Evolutionary conservation across 441 rosid genomes (phyloP).

Genomic region (Viola pubescens): DNA sequence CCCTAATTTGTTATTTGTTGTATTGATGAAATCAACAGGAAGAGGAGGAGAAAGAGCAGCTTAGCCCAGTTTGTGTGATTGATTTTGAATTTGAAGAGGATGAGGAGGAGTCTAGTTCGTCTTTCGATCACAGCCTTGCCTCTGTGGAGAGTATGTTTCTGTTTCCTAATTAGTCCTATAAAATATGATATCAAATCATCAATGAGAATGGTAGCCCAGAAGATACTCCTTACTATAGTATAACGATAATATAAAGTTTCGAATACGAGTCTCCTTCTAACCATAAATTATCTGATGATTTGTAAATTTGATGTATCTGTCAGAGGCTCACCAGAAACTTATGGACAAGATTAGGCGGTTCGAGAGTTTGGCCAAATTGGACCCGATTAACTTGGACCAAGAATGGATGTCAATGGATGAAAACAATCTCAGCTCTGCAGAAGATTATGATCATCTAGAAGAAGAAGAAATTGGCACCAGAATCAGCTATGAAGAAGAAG

Average conservation of each 20-base stretch:
- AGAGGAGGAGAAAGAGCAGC: slow-evolving; percentile 33
- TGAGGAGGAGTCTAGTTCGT: slow-evolving; percentile 33
- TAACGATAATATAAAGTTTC: background rate
- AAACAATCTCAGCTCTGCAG: slow-evolving; percentile 6
- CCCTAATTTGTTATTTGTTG: background rate
- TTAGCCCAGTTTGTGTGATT: slow-evolving; percentile 46
- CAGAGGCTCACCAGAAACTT: slow-evolving; percentile 33
- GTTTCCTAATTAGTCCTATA: too few relatives aligned
- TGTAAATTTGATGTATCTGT: background rate
- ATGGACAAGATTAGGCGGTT: slow-evolving; percentile 30
- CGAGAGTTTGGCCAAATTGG: slow-evolving; percentile 31
- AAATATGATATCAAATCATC: background rate
- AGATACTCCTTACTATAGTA: background rate
- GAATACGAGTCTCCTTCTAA: background rate
- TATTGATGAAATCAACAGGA: slow-evolving; percentile 22
- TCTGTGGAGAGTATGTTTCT: slow-evolving; percentile 33
- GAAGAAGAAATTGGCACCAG: background rate
- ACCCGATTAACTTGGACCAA: slow-evolving; percentile 21
- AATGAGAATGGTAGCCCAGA: too few relatives aligned
- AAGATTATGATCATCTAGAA: slow-evolving; percentile 18
- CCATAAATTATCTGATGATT: background rate
- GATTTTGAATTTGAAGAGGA: slow-evolving; percentile 37
- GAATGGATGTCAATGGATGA: slow-evolving; percentile 33
- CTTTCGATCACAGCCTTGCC: slow-evolving; percentile 32
- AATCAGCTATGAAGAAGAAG: slow-evolving; percentile 9